Evolutionary conservation across 129 eudicot genomes (phyloP).

Genomic region (Artemisia tridentata): DNA sequence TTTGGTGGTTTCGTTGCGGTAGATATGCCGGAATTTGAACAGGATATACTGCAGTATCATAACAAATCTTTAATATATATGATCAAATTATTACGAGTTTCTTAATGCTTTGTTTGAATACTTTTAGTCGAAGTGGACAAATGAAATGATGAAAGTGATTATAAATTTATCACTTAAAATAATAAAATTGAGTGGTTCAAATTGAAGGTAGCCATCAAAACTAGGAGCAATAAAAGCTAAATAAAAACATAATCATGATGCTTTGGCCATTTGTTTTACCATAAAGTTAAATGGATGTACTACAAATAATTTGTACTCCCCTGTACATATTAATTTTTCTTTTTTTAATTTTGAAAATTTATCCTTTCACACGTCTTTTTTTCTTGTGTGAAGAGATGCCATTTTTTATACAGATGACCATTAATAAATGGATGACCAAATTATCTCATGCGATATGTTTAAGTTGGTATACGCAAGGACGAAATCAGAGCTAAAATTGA

Average conservation of each 20-base stretch:
- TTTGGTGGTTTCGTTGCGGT: no score
- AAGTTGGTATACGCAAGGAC: no score
- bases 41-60: no score
- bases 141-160: slow-evolving; percentile 38
- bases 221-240: slow-evolving; percentile 28
- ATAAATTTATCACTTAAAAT: slow-evolving; percentile 31
- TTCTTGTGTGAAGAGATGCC: not conserved
- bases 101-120: slow-evolving; percentile 34
- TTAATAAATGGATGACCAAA: no score
- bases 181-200: slow-evolving; percentile 30
- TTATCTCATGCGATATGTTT: no score
- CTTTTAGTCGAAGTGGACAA: slow-evolving; percentile 37
- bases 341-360: no score
- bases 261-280: slow-evolving; percentile 19
- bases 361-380: not conserved
- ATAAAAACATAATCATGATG: slow-evolving; percentile 32
- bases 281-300: slow-evolving; percentile 16
- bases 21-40: no score
- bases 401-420: no score
- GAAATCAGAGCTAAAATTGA: no score
- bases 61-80: no score
- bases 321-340: no score
- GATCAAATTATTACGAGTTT: no score
- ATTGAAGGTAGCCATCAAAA: slow-evolving; percentile 25
- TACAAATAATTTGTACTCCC: not conserved